phyloP scores from a whole-genome alignment of 2,329 filamentous ascomycete species.

The Ceratocystis papillata region DNA sequence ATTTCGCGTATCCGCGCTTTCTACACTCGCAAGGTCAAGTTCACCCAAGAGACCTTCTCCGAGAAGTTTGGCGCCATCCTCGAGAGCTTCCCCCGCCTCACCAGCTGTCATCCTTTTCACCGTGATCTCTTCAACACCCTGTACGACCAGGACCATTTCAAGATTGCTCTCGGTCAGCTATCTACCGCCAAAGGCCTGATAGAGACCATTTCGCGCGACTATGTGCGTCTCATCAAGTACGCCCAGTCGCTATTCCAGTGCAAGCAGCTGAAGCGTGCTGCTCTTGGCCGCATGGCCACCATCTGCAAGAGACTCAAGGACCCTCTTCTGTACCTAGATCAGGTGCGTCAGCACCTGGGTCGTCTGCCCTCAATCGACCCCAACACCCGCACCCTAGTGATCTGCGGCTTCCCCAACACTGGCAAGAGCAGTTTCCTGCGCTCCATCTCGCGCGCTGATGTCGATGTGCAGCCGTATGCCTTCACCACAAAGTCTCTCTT shows the following conservation, averaged over 20 bases:
- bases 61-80: conserved; percentile 88
- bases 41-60: conserved; percentile 89
- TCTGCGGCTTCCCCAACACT: conserved; percentile 95
- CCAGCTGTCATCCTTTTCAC: conserved; percentile 94
- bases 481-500: conserved; percentile 98
- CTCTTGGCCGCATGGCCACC: conserved; percentile 94
- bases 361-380: conserved; percentile 98
- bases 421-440: conserved; percentile 94
- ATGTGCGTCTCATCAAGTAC: conserved; percentile 83
- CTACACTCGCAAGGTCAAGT: conserved; percentile 97
- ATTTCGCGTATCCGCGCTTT: conserved; percentile 44
- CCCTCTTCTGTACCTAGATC: conserved; percentile 86
- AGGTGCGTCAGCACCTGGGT: conserved; percentile 82
- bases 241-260: conserved; percentile 95
- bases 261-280: conserved; percentile 96
- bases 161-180: conserved; percentile 89
- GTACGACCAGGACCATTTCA: conserved; percentile 96
- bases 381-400: conserved; percentile 88
- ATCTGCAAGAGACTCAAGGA: conserved; percentile 93
- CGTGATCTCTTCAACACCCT: conserved; percentile 78
- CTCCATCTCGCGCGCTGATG: conserved; percentile 85
- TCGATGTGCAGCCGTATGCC: conserved; percentile 83
- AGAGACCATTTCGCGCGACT: conserved; percentile 91
- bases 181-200: conserved; percentile 94
- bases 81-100: conserved; percentile 81